phyloP scores from a whole-genome alignment of 306 rosid genomes.

The Clitoria ternatea region DNA sequence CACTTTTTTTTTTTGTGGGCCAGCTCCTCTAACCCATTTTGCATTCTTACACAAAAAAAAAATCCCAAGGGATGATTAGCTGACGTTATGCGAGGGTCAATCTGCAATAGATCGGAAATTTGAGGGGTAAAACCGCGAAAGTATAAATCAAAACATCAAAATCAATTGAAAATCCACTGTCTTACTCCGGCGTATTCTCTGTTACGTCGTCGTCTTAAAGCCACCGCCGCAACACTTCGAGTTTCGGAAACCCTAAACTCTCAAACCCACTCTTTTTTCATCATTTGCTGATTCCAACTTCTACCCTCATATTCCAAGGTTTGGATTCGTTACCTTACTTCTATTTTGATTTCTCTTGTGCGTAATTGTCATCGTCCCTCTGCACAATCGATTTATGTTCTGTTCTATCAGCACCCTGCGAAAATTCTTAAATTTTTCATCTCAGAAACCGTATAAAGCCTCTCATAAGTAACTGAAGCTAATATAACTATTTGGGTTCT shows the following conservation, averaged over 20 bases:
- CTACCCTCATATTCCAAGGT: conserved; percentile 23
- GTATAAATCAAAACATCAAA: not conserved
- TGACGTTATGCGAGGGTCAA: not conserved
- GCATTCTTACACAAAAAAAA: no score
- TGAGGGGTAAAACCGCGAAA: conserved; percentile 34
- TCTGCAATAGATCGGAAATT: not conserved
- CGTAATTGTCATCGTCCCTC: not conserved
- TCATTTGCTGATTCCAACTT: not conserved
- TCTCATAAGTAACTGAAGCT: not conserved
- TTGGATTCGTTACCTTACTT: not conserved
- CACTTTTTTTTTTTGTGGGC: no score
- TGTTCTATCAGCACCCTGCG: not conserved
- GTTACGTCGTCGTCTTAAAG: not conserved
- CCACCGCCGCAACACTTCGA: conserved; percentile 9
- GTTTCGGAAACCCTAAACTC: conserved; percentile 36
- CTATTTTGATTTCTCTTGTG: not conserved
- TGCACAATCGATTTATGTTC: not conserved
- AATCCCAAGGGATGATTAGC: no score
- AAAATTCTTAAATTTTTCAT: not conserved
- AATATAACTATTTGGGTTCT: not conserved
- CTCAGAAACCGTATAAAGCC: not conserved
- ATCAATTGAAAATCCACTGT: not conserved
- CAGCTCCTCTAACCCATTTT: no score
- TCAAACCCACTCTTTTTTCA: not conserved
- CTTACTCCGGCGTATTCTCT: not conserved